A percentile compares a stretch with the other conserved stretches of the same genome.
phyloP scores from a whole-genome alignment of 78 protist genomes.

The Monocercomonoides exilis region DNA sequence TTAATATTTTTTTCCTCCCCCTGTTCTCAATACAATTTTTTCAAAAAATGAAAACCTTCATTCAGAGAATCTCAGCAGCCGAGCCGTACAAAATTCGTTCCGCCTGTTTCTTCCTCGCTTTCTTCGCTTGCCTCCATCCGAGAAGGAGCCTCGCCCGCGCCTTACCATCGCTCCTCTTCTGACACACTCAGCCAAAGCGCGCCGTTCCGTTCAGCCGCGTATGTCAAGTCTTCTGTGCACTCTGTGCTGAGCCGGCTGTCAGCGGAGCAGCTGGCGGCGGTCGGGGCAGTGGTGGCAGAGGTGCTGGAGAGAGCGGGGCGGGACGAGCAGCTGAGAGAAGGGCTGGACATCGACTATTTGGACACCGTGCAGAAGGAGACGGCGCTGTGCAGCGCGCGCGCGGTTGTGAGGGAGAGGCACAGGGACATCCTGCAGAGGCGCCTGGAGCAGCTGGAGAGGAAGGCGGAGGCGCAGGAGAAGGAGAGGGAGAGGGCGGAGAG shows the following conservation, averaged over 20 bases:
- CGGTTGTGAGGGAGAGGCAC: background rate
- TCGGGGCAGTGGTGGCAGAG: conserved; percentile 30
- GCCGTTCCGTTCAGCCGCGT: background rate
- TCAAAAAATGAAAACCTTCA: background rate
- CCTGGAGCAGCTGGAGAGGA: background rate
- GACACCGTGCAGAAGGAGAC: conserved; percentile 45
- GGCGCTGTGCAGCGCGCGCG: background rate
- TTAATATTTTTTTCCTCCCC: no score
- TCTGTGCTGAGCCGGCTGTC: conserved; percentile 37
- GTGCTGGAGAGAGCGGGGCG: conserved; percentile 29
- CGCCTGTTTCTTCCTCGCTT: no score
- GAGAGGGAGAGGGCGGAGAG: no score
- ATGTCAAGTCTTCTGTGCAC: background rate
- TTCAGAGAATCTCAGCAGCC: background rate
- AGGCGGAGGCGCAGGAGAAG: no score
- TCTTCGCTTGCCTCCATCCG: no score
- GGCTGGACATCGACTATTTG: conserved; percentile 76
- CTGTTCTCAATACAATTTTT: no score
- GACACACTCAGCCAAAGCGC: background rate
- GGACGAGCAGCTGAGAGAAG: no score
- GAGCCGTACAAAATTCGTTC: no score
- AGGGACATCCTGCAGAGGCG: conserved; percentile 4
- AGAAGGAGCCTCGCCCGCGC: no score
- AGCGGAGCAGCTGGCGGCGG: conserved; percentile 31
- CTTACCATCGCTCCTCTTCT: no score